These are phyloP conservation scores for Carpinus fangiana DNA, from an alignment of 306 rosid genomes.

Conservation along the genomic window DNA sequence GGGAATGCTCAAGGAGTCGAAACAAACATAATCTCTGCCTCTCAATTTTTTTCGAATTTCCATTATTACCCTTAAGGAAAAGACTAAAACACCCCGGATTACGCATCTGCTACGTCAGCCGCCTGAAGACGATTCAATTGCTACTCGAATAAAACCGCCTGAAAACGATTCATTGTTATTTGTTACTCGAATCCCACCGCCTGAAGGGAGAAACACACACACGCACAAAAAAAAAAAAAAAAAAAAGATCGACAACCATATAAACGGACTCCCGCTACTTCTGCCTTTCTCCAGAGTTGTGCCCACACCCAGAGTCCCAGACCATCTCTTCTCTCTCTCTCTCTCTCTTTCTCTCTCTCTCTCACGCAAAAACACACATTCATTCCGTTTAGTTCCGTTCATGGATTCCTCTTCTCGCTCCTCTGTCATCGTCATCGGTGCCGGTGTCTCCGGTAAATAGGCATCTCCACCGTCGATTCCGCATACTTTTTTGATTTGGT, in stretches of 20 bases:
- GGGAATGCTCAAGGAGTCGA: no score
- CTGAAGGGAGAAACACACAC: neutral
- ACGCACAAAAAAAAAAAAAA: neutral
- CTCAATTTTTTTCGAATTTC: no score
- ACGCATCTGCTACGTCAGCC: slow-evolving; percentile 6
- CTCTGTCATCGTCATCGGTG: slow-evolving; percentile 86
- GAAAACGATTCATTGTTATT: neutral
- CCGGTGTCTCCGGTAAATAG: slow-evolving; percentile 80
- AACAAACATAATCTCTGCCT: no score
- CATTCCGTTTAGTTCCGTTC: neutral
- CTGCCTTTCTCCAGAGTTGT: slow-evolving; percentile 17
- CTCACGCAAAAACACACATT: neutral
- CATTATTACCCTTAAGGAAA: no score
- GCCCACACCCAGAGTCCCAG: neutral
- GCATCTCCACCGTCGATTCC: neutral
- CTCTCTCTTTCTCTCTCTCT: slow-evolving; percentile 4
- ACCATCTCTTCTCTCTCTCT: slow-evolving; percentile 21
- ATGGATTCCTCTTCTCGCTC: slow-evolving; percentile 77
- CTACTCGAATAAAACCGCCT: neutral
- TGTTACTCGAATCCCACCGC: slow-evolving; percentile 2
- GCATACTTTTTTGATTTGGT: neutral
- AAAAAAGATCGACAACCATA: slow-evolving; percentile 41
- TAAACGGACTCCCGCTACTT: slow-evolving; percentile 73
- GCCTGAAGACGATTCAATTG: no score
- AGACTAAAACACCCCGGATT: no score